Evolutionary conservation across 2,329 filamentous ascomycete genomes (phyloP), one percentile per base, ranked within the genome.

Genomic region (Ilyonectria destructans): DNA sequence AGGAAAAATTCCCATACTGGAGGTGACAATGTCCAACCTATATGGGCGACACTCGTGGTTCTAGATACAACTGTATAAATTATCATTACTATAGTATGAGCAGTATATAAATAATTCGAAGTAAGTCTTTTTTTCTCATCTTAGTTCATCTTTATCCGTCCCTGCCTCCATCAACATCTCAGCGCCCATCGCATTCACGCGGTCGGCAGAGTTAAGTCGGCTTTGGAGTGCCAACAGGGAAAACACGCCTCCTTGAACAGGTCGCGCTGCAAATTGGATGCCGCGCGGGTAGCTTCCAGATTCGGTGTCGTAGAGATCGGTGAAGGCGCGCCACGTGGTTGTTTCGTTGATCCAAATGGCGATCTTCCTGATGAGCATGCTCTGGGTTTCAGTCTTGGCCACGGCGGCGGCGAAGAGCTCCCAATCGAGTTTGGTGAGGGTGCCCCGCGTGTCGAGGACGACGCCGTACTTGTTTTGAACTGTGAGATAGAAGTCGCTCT

Each of bases 381-480:
- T 81, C 62, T 90, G 86, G 1, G 92, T 92, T 33, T 85, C 80
- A 60, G 85, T 80, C 48, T 86, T 86, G 0, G 93, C 88, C 12
- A 95, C 91, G 10, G 94, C 92, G n/a, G 94, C 94, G 6, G 90
- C 89, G 82, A 95, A 95, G 79, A 96, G 90, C 78, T 95, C 90
- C 94, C 94, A 97, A 83, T 97, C 94, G 1, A 89, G 90, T 83
- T 97, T 97, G 69, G 93, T 93, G 83, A 94, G 96, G 1, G 91
- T 84, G 81, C 96, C 93, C 56, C 94, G 90, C 52, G 89, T 92
- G 82, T 97, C 94, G 10, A 97, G 89, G 0, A 94, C 92, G 1
- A 97, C 86, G n/a, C 93, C 94, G 80, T 93, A 96, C 75, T 90
- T 88, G 69, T 92, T 89, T 58, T 91, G 89, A 3, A 93, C 89